phyloP scores from a whole-genome alignment of 129 eudicot genomes.

The Smallanthus sonchifolius region DNA sequence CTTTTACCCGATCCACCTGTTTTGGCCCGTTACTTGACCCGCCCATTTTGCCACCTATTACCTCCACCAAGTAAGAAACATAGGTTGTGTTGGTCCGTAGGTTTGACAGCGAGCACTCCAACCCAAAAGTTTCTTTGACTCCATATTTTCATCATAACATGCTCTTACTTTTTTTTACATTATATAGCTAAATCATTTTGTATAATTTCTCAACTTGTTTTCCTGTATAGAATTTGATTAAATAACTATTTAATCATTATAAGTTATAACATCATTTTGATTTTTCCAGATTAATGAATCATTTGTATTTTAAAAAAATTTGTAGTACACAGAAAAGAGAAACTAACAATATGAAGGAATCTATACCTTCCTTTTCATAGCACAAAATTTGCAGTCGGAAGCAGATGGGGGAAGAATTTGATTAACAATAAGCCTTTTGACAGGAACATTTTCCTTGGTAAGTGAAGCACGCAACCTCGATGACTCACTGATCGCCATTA shows the following conservation, averaged over 20 bases:
- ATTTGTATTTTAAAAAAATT: too few relatives aligned
- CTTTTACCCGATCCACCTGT: not conserved
- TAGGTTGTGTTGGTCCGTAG: not conserved
- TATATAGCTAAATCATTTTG: not conserved
- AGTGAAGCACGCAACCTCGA: constrained; percentile 86
- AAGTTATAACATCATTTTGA: not conserved
- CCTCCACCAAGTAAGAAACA: too few relatives aligned
- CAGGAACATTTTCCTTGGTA: constrained; percentile 86
- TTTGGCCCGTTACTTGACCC: not conserved
- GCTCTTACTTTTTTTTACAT: not conserved
- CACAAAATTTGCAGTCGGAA: constrained; percentile 97
- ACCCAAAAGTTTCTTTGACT: not conserved
- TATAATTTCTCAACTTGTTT: not conserved
- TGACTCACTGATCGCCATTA: constrained; percentile 76
- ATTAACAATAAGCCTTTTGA: constrained; percentile 87
- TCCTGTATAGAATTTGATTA: not conserved
- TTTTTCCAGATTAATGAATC: not conserved
- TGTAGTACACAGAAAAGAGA: not conserved
- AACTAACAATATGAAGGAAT: not conserved
- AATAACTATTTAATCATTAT: not conserved
- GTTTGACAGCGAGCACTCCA: not conserved
- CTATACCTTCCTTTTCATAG: constrained; percentile 87
- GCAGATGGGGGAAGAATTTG: constrained; percentile 92
- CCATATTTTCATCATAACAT: not conserved
- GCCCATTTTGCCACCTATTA: not conserved